Percentiles rank a stretch among this genome's conserved stretches.
Evolutionary conservation across 176 grass and related monocot species (phyloP).

Genomic region (Zizania latifolia): DNA sequence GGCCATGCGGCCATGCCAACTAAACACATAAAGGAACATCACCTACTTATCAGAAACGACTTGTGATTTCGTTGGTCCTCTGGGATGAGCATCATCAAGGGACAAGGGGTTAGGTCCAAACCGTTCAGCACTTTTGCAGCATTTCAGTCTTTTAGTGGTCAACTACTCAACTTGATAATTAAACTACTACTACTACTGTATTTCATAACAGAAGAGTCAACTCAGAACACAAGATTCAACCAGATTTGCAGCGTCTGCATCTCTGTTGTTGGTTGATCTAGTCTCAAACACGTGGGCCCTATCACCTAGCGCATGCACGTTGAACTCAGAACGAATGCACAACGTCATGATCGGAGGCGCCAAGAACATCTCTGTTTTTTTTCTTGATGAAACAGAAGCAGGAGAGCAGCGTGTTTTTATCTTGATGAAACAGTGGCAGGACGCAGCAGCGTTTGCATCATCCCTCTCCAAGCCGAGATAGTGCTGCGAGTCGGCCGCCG

Average conservation of each 20-base stretch:
- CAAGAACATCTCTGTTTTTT: too few species aligned
- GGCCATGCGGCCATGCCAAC: constrained; percentile 21
- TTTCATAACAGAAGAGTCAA: not conserved
- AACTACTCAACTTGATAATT: not conserved
- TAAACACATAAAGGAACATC: not conserved
- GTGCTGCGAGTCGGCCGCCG: constrained; percentile 20
- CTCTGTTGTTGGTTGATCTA: too few species aligned
- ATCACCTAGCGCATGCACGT: too few species aligned
- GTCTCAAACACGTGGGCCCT: too few species aligned
- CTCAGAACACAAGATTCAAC: not conserved
- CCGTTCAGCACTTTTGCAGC: not conserved
- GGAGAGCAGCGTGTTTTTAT: not conserved
- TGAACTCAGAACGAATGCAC: too few species aligned
- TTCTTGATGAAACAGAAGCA: not conserved
- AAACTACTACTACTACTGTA: not conserved
- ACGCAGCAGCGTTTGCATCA: not conserved
- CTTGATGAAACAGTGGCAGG: not conserved
- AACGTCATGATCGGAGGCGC: too few species aligned
- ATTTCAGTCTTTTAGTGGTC: not conserved
- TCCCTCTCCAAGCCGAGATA: not conserved
- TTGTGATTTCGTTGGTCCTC: not conserved
- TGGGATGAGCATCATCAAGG: not conserved
- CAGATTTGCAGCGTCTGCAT: not conserved
- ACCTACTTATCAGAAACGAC: not conserved
- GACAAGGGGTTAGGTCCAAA: not conserved